Conservation (phyloP, 2,329 filamentous ascomycete species). For the Cordyceps cateniannulata region DNA sequence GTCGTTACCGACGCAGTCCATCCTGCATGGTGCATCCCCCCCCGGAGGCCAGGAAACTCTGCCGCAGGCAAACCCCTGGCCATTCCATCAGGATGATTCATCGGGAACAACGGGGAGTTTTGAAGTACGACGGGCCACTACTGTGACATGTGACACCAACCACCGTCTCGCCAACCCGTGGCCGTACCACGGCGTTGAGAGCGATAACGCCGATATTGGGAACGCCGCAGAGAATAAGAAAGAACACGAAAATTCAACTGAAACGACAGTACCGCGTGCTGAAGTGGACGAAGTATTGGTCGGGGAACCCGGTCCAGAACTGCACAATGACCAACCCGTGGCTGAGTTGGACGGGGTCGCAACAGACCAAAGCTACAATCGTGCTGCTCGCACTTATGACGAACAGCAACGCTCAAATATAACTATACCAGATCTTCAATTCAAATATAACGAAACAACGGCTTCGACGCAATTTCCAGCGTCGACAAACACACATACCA, state of each 20-base stretch:
- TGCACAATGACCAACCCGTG: no score
- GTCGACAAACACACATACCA: background rate
- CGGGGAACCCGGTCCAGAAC: background rate
- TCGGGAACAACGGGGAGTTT: background rate
- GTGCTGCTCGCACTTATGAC: background rate
- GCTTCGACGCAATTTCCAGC: background rate
- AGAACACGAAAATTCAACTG: background rate
- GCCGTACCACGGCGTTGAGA: constrained; percentile 26
- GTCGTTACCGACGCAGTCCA: background rate
- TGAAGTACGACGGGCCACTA: background rate
- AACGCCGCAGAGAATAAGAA: background rate
- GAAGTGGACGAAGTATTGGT: background rate
- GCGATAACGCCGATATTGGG: background rate
- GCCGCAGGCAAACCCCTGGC: constrained; percentile 23
- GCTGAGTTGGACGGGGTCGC: background rate
- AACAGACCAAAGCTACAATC: background rate
- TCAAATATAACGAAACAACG: no score
- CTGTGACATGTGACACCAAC: background rate
- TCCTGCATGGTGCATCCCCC: background rate
- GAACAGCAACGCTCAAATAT: background rate
- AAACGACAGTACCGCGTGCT: background rate
- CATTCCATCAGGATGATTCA: constrained; percentile 23
- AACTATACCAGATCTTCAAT: background rate
- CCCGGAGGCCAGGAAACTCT: background rate
- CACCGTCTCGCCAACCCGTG: constrained; percentile 24